These are phyloP conservation scores for Breviolum minutum DNA, from an alignment of 73 alveolate species.

Conservation along the genomic window DNA sequence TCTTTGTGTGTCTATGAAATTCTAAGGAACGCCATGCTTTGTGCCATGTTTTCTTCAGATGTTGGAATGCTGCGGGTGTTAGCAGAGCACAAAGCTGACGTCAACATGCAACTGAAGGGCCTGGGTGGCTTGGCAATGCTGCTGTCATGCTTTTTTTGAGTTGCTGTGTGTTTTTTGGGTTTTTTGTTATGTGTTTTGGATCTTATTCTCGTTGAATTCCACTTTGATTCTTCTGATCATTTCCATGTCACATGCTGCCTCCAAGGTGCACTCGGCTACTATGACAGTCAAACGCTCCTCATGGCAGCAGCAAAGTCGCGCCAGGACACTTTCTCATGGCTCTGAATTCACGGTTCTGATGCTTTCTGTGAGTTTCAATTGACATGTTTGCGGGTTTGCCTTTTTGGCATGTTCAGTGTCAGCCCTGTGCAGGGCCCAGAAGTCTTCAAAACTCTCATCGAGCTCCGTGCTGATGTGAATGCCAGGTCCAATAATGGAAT, in stretches of 20 bases:
- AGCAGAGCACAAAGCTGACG: conserved; percentile 49
- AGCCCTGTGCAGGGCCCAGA: conserved; percentile 18
- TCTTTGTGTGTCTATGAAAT: background rate
- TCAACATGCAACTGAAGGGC: conserved; percentile 25
- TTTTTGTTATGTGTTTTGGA: too few species aligned
- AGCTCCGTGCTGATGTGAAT: conserved; percentile 55
- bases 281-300: conserved; percentile 63
- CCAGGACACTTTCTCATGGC: background rate
- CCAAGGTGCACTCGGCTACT: conserved; percentile 57
- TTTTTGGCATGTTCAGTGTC: too few species aligned
- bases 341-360: background rate
- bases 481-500: conserved; percentile 38
- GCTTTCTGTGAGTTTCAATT: background rate
- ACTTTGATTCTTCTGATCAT: too few species aligned
- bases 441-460: conserved; percentile 45
- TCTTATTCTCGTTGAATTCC: too few species aligned
- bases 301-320: conserved; percentile 92
- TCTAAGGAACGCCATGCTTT: conserved; percentile 25
- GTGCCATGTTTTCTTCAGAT: conserved; percentile 44
- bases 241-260: background rate
- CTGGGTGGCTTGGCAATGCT: conserved; percentile 24
- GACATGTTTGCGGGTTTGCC: background rate
- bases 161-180: too few species aligned
- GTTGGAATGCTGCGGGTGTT: conserved; percentile 35
- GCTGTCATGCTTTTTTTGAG: too few species aligned